Base-by-base conservation (phyloP, 2,329 filamentous ascomycete species). In the Apiospora sp. region DNA sequence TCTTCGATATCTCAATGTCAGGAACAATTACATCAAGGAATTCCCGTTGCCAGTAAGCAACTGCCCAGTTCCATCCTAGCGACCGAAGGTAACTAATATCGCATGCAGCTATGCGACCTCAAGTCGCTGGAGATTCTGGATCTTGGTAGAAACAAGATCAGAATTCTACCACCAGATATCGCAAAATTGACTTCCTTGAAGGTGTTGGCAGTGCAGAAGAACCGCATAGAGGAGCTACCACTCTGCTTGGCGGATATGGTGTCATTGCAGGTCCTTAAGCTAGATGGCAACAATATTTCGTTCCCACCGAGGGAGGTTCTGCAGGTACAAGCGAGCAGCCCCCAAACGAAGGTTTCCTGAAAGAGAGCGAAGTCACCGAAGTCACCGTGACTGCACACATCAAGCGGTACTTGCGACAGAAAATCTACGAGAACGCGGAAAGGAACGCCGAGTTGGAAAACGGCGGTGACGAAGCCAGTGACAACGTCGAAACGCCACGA, bases 81-180 rank as follows among this genome's bases (percentile, higher is more conserved):
- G 19, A 37, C 7, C 14, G 51, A 30, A 12, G 44, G n/a, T 73
- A 24, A 72, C 77, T 81, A 68, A 79, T 67, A 34, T 37, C 71
- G 78, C 69, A 75, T 75, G 30, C 80, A 97, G 95, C 90, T 98
- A 73, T 95, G 96, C 81, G 92, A 95, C 81, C 88, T 98, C 74
- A 92, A 90, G 70, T 93, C 94, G 46, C 89, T 98, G 71, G 95
- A 98, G 83, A 98, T 98, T 73, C 89, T 98, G 74, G 96, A 98
- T 83, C 88, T 98, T 71, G 95, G 95, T 81, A 91, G 94, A 77
- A 98, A 98, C 81, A 94, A 93, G 81, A 91, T 98, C 74, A 90
- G 89, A 68, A 86, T 89, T 13, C 88, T 98, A 1, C 95, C 96
- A 0, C 90, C 92, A 67, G 93, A 95, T 71, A 93, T 98, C 74